phyloP scores from a whole-genome alignment of 1,284 basidiomycete species.

The Mixia osmundae region DNA sequence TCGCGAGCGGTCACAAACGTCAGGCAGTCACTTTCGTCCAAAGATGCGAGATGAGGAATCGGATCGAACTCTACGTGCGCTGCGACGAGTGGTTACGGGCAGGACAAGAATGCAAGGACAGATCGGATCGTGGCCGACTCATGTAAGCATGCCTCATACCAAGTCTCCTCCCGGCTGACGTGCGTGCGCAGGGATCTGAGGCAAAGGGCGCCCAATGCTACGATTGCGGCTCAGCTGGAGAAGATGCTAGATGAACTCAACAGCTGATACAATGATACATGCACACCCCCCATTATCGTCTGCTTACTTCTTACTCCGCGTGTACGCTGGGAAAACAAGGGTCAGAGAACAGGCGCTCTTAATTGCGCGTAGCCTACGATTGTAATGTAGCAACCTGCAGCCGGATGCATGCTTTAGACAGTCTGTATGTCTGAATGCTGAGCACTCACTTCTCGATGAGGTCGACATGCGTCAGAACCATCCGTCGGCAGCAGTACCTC shows the following conservation, averaged over 20 bases:
- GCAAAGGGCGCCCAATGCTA: constrained; percentile 1
- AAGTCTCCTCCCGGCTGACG: constrained; percentile 5
- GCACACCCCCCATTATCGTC: neutral
- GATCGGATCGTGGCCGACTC: constrained; percentile 51
- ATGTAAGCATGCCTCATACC: constrained; percentile 34
- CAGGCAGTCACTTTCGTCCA: constrained; percentile 53
- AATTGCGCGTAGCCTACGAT: no score
- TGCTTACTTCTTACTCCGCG: neutral
- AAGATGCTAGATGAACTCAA: neutral
- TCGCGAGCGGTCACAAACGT: constrained; percentile 41
- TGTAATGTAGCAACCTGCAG: neutral
- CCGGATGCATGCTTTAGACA: no score
- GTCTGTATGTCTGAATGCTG: no score
- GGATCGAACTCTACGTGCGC: constrained; percentile 60
- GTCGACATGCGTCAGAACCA: constrained; percentile 77
- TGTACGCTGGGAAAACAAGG: neutral
- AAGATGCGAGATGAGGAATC: constrained; percentile 54
- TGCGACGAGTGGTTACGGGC: constrained; percentile 74
- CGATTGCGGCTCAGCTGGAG: neutral
- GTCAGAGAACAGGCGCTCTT: no score
- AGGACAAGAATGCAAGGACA: constrained; percentile 63
- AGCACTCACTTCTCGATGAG: neutral
- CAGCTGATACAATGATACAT: neutral
- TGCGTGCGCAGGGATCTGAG: neutral
- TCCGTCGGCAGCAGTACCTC: constrained; percentile 81